Base-by-base conservation (phyloP, 1,284 basidiomycete species). In the Sporisorium iseilematis-ciliati region DNA sequence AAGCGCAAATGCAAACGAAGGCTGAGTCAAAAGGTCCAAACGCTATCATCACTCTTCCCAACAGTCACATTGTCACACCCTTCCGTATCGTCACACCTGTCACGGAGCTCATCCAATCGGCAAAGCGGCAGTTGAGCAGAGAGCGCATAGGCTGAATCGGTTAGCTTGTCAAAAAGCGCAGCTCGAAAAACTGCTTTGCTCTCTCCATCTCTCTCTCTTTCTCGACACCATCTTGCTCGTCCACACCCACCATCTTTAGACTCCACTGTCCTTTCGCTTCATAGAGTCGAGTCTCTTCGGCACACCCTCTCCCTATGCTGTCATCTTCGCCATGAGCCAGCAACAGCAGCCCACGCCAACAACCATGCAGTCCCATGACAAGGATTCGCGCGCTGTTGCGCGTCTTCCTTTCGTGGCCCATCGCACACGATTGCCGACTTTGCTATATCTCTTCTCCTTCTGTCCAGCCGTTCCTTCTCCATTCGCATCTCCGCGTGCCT, bases 381-480 rank as follows among this genome's bases (percentile, higher is more conserved):
- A 35, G 10, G 16, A 26, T 23, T 29, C 63, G 12, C 63, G 68
- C 45, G 58, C 58, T 8, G 51, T 58, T 40, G 58, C 63, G 51
- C 59, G 64, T n/a, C 70, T 73, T 25, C 70, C 57, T 10, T 73
- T 68, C 33, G 61, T 57, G 51, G 51, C 70, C 1, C 72, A 75
- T 53, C 51, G 54, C 31, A 66, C 72, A 23, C 52, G 54, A 10
- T 60, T 75, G 7, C 69, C 81, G 18, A 70, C 57, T 31, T 75
- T 75, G 18, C 60, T 82, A 50, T 82, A 82, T 52, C 75, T 81
- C 31, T 63, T 82, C 50, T 79, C 80, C 40, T 82, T 82, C 59
- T 66, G 67, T 26, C 67, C 76, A 26, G 35, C 72, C 0, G 23
- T 79, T 10, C 69, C 72, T 8, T 69, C 72, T 5, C 61, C 58